These are phyloP conservation scores for Globisporangium spinosum DNA, from an alignment of 352 stramenopile genomes.

Conservation along the genomic window DNA sequence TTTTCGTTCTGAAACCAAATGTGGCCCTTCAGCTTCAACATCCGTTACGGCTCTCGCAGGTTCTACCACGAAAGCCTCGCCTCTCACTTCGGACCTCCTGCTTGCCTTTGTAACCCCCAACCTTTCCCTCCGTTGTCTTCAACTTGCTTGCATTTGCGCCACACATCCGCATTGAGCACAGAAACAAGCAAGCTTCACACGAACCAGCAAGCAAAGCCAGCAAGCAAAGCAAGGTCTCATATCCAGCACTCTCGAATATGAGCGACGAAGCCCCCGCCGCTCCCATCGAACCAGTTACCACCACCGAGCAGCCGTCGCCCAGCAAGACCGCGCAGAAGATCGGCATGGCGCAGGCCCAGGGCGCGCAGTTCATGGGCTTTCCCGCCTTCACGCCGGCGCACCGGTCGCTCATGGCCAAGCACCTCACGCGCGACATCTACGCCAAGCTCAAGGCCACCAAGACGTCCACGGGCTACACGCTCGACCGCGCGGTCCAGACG, in stretches of 20 bases:
- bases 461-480: slow-evolving; percentile 67
- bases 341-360: slow-evolving; percentile 64
- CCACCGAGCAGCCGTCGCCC: slow-evolving; percentile 39
- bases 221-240: background rate
- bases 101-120: background rate
- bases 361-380: slow-evolving; percentile 65
- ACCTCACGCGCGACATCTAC: slow-evolving; percentile 66
- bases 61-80: background rate
- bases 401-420: slow-evolving; percentile 69
- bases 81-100: background rate
- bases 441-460: slow-evolving; percentile 57
- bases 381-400: slow-evolving; percentile 72
- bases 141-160: slow-evolving; percentile 3
- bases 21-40: slow-evolving; percentile 12
- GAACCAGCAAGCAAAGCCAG: background rate
- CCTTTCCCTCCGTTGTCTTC: background rate
- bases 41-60: slow-evolving; percentile 11
- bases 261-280: slow-evolving; percentile 21
- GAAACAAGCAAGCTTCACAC: background rate
- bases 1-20: background rate
- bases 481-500: slow-evolving; percentile 74
- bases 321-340: slow-evolving; percentile 84
- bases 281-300: slow-evolving; percentile 22
- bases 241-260: slow-evolving; percentile 18
- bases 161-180: slow-evolving; percentile 9